Evolutionary conservation across 306 rosid genomes (phyloP).

Genomic region (Clitoria ternatea): DNA sequence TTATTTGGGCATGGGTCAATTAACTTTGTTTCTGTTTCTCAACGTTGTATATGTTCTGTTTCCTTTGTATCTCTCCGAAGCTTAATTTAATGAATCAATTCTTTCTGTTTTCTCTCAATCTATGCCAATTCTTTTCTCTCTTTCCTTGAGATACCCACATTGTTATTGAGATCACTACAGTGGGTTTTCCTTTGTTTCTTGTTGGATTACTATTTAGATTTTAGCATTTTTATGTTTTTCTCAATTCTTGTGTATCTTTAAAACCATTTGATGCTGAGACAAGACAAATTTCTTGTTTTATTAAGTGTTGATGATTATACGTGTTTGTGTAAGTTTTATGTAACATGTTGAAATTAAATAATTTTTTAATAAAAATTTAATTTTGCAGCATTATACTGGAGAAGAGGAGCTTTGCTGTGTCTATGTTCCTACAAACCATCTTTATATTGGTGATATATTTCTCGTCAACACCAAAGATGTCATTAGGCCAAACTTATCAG

Average conservation of each 20-base stretch:
- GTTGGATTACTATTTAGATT: too few relatives aligned
- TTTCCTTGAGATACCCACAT: too few relatives aligned
- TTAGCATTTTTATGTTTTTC: background rate
- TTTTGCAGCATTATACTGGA: slow-evolving; percentile 66
- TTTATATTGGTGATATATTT: slow-evolving; percentile 85
- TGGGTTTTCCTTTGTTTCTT: too few relatives aligned
- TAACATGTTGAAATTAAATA: background rate
- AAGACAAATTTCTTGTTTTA: too few relatives aligned
- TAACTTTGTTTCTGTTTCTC: too few relatives aligned
- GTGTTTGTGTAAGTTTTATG: background rate
- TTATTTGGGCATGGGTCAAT: too few relatives aligned
- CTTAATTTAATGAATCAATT: too few relatives aligned
- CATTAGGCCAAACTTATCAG: slow-evolving; percentile 79
- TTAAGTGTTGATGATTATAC: background rate
- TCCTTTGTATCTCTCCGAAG: too few relatives aligned
- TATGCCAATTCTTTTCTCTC: too few relatives aligned
- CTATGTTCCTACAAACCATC: slow-evolving; percentile 91
- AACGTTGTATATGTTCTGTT: too few relatives aligned
- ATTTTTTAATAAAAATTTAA: background rate
- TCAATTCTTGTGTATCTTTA: background rate
- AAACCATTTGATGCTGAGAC: slow-evolving; percentile 8
- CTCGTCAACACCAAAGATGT: slow-evolving; percentile 70
- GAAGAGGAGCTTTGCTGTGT: slow-evolving; percentile 89
- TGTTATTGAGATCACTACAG: too few relatives aligned
- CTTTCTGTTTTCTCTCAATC: too few relatives aligned